These are phyloP conservation scores for Phytophthora agathidicida DNA, from an alignment of 352 stramenopile genomes.

Conservation along the genomic window DNA sequence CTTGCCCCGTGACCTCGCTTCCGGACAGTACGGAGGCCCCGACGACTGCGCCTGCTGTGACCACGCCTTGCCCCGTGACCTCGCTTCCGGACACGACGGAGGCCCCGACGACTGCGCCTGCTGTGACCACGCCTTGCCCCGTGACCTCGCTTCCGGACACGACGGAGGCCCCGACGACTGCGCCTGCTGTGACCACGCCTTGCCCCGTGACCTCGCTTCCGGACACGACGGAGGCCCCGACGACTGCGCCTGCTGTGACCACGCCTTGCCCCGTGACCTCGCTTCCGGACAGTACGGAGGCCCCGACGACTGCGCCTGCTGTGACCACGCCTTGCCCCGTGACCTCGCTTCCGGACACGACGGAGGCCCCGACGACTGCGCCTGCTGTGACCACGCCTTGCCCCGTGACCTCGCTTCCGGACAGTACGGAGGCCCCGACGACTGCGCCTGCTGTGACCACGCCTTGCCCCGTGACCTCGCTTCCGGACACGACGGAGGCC, in stretches of 20 bases:
- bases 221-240: not conserved
- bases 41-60: not conserved
- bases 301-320: not conserved
- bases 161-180: not conserved
- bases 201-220: slow-evolving; percentile 12
- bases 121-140: slow-evolving; percentile 6
- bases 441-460: not conserved
- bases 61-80: slow-evolving; percentile 10
- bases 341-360: slow-evolving; percentile 9
- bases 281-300: slow-evolving; percentile 6
- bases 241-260: not conserved
- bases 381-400: not conserved
- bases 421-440: not conserved
- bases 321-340: slow-evolving; percentile 8
- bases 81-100: slow-evolving; percentile 11
- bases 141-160: slow-evolving; percentile 14
- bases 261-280: slow-evolving; percentile 14
- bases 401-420: slow-evolving; percentile 9
- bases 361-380: not conserved
- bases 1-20: not conserved
- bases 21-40: not conserved
- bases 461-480: slow-evolving; percentile 12
- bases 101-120: not conserved
- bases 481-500: slow-evolving; percentile 5
- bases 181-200: slow-evolving; percentile 1